Conservation (phyloP, 1,284 basidiomycete genomes). For the Coniferiporia sulphurascens region DNA sequence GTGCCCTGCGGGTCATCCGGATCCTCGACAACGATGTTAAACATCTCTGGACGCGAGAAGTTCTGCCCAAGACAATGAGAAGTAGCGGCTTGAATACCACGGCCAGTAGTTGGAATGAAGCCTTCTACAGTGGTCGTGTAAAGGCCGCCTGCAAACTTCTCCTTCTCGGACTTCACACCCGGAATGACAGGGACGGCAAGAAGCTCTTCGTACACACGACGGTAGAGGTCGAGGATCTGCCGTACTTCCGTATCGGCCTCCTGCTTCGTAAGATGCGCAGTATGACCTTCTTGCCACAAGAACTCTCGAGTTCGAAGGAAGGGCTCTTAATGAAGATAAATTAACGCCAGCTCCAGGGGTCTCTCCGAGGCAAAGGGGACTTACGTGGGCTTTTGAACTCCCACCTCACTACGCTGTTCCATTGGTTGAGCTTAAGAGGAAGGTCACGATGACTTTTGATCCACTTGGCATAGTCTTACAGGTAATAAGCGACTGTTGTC, state of each 20-base stretch:
- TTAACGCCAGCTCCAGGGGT: background rate
- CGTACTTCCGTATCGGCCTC: slow-evolving; percentile 92
- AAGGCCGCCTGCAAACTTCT: slow-evolving; percentile 97
- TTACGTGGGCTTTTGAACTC: slow-evolving; percentile 98
- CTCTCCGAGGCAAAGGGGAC: slow-evolving; percentile 17
- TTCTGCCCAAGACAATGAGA: slow-evolving; percentile 98
- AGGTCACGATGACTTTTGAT: slow-evolving; percentile 97
- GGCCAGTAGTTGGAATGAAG: slow-evolving; percentile 95
- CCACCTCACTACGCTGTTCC: slow-evolving; percentile 99
- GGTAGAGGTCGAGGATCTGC: slow-evolving; percentile 94
- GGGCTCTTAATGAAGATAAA: slow-evolving; percentile 55
- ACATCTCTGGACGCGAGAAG: slow-evolving; percentile 95
- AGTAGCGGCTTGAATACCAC: slow-evolving; percentile 97
- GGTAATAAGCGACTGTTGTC: slow-evolving; percentile 6
- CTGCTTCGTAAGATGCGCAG: slow-evolving; percentile 83
- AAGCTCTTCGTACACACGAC: slow-evolving; percentile 94
- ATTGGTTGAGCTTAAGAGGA: slow-evolving; percentile 96
- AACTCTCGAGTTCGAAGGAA: slow-evolving; percentile 99
- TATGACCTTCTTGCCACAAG: slow-evolving; percentile 99
- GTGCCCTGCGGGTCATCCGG: slow-evolving; percentile 69
- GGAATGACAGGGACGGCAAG: slow-evolving; percentile 97
- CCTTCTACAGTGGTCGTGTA: slow-evolving; percentile 99
- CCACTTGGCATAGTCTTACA: slow-evolving; percentile 89
- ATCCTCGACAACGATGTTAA: slow-evolving; percentile 96
- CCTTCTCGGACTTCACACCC: slow-evolving; percentile 97